phyloP scores from a whole-genome alignment of 1,284 basidiomycete genomes.

The Ceratobasidium sp. region DNA sequence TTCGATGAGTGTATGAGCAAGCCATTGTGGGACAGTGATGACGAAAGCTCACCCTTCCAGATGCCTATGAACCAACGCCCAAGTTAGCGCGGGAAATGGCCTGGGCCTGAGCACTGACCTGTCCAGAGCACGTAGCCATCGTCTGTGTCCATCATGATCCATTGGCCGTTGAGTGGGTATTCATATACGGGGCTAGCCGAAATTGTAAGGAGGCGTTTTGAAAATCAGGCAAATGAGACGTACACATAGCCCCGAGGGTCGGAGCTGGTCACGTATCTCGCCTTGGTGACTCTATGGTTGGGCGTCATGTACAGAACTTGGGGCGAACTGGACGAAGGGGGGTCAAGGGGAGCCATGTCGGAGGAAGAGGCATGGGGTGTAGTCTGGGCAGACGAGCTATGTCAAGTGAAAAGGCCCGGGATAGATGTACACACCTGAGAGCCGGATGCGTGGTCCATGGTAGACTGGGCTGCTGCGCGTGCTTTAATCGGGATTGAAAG shows the following conservation, averaged over 20 bases:
- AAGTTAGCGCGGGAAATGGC: conserved; percentile 11
- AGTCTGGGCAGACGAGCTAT: neutral
- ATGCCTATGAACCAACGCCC: conserved; percentile 57
- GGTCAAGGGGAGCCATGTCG: conserved; percentile 15
- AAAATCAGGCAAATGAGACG: conserved; percentile 45
- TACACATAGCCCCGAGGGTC: conserved; percentile 84
- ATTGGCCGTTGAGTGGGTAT: conserved; percentile 83
- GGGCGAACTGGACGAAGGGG: neutral
- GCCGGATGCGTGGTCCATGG: conserved; percentile 29
- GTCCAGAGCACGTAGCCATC: conserved; percentile 85
- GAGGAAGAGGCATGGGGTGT: conserved; percentile 3
- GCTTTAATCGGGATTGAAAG: neutral
- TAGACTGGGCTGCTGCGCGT: neutral
- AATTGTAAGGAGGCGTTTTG: conserved; percentile 5
- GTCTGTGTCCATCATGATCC: conserved; percentile 91
- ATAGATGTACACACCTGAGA: conserved; percentile 25
- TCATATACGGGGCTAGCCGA: conserved; percentile 74
- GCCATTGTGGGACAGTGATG: conserved; percentile 37
- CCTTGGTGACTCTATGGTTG: conserved; percentile 39
- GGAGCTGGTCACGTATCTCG: conserved; percentile 83
- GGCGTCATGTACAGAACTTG: conserved; percentile 36
- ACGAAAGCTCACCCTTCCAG: conserved; percentile 69
- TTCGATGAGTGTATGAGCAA: neutral
- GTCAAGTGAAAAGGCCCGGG: conserved; percentile 12
- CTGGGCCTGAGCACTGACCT: conserved; percentile 12